phyloP scores from a whole-genome alignment of 495 filamentous ascomycete species.

The Aspergillus bridgeri region DNA sequence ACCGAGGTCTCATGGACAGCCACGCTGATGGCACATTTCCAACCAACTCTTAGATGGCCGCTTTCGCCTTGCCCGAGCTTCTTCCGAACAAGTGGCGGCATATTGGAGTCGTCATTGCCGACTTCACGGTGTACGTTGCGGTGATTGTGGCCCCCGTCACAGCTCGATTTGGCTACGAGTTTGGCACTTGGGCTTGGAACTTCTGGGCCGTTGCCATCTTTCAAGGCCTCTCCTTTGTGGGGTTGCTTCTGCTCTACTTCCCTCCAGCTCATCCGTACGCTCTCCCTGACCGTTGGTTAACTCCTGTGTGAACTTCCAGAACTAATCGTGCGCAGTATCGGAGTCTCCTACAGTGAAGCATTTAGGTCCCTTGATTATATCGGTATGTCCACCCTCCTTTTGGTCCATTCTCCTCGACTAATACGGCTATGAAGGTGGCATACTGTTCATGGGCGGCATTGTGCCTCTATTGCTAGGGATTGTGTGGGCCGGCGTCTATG shows the following conservation, averaged over 20 bases:
- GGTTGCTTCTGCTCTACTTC: constrained; percentile 21
- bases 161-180: constrained; percentile 22
- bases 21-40: not conserved
- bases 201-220: constrained; percentile 26
- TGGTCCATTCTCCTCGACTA: not conserved
- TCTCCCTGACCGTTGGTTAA: not conserved
- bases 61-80: constrained; percentile 27
- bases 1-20: not conserved
- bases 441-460: constrained; percentile 24
- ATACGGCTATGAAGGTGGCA: constrained; percentile 7
- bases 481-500: constrained; percentile 25
- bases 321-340: constrained; percentile 9
- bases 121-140: constrained; percentile 25
- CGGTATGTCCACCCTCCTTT: constrained; percentile 2
- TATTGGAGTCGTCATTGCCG: constrained; percentile 25
- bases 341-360: constrained; percentile 19
- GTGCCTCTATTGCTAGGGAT: constrained; percentile 26
- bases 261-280: constrained; percentile 25
- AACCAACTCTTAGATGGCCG: constrained; percentile 20
- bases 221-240: constrained; percentile 22
- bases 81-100: constrained; percentile 29
- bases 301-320: not conserved
- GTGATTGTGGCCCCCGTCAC: constrained; percentile 26
- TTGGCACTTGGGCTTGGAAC: constrained; percentile 23
- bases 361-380: constrained; percentile 27